Conservation (phyloP, 1,139 yeast genomes). For the Yamadazyma diddensiae region DNA sequence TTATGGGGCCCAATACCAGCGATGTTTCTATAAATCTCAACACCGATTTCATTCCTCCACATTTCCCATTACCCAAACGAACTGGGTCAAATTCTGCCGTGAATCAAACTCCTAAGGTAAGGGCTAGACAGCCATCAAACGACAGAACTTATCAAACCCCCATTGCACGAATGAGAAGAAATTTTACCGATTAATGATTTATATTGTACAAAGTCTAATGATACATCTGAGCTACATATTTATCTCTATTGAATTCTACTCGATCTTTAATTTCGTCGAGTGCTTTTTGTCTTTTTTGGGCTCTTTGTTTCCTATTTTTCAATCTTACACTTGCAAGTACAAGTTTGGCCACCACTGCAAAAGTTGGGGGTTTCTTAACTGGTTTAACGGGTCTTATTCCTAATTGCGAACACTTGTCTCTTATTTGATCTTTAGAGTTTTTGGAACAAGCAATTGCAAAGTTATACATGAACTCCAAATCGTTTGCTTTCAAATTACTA, state of each 20-base stretch:
- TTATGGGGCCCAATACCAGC: slow-evolving; percentile 20
- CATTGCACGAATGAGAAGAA: slow-evolving; percentile 31
- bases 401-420: slow-evolving; percentile 38
- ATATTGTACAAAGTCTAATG: slow-evolving; percentile 5
- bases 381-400: slow-evolving; percentile 50
- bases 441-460: slow-evolving; percentile 47
- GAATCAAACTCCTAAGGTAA: slow-evolving; percentile 37
- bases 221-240: slow-evolving; percentile 1
- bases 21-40: slow-evolving; percentile 31
- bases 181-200: slow-evolving; percentile 11
- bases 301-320: slow-evolving; percentile 33
- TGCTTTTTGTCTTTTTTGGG: slow-evolving; percentile 23
- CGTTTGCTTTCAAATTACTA: slow-evolving; percentile 38
- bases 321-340: slow-evolving; percentile 59
- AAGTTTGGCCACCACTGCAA: slow-evolving; percentile 42
- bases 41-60: slow-evolving; percentile 29
- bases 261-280: slow-evolving; percentile 27
- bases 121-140: slow-evolving; percentile 38
- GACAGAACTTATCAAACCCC: slow-evolving; percentile 45
- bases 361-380: slow-evolving; percentile 20
- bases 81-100: slow-evolving; percentile 9
- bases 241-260: too few relatives aligned
- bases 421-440: slow-evolving; percentile 37
- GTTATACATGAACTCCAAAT: slow-evolving; percentile 50
- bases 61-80: slow-evolving; percentile 16